Evolutionary conservation across 2,329 filamentous ascomycete genomes (phyloP).

Genomic region (Tolypocladium endophyticum): DNA sequence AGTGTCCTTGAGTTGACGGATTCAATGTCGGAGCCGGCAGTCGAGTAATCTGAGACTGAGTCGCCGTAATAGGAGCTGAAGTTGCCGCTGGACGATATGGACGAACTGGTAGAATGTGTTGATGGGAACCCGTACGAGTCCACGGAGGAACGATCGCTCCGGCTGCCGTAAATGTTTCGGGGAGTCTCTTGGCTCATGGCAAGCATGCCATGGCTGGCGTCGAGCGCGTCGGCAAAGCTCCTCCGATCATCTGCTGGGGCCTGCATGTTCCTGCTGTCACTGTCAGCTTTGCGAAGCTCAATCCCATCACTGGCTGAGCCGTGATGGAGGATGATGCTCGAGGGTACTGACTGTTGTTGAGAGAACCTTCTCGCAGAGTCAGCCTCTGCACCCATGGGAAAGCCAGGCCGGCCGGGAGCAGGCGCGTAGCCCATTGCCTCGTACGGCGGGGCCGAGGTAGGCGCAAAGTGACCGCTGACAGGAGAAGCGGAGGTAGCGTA

Average conservation of each 20-base stretch:
- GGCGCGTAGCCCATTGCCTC: conserved; percentile 67
- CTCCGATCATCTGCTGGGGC: conserved; percentile 45
- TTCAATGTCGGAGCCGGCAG: conserved; percentile 77
- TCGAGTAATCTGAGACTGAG: conserved; percentile 89
- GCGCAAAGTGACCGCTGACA: conserved; percentile 54
- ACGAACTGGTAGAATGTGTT: conserved; percentile 75
- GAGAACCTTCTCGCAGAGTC: conserved; percentile 59
- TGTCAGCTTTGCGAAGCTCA: neutral
- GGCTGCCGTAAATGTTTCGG: conserved; percentile 73
- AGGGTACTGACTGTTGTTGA: conserved; percentile 62
- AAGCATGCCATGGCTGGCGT: conserved; percentile 89
- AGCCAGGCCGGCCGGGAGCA: conserved; percentile 48
- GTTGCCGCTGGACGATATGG: conserved; percentile 73
- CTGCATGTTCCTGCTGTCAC: conserved; percentile 24
- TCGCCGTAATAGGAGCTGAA: conserved; percentile 79
- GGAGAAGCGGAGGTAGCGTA: conserved; percentile 60
- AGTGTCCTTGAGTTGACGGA: conserved; percentile 71
- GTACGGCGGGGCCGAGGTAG: conserved; percentile 56
- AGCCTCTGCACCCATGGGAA: conserved; percentile 45
- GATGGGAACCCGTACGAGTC: conserved; percentile 91
- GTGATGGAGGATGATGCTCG: conserved; percentile 12
- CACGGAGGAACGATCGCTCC: conserved; percentile 57
- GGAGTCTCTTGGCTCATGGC: conserved; percentile 94
- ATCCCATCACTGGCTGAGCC: neutral
- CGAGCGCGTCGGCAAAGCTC: conserved; percentile 79